These are phyloP conservation scores for Articulospora tetracladia DNA, from an alignment of 495 filamentous ascomycete genomes.

Conservation along the genomic window DNA sequence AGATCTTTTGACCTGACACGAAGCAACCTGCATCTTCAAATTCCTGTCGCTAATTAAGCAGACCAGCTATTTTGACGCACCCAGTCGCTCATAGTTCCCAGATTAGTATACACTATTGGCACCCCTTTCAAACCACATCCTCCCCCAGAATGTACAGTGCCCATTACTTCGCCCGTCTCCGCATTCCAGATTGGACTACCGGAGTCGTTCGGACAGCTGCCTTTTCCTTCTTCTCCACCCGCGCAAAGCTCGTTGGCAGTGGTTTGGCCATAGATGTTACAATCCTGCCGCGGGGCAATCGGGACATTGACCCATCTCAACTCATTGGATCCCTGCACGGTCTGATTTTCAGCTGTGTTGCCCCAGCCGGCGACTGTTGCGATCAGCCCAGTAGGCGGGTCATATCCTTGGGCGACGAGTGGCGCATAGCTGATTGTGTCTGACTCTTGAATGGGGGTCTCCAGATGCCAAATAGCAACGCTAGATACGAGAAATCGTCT, in stretches of 20 bases:
- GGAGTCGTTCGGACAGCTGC: conserved; percentile 15
- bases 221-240: conserved; percentile 17
- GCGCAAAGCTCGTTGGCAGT: conserved; percentile 20
- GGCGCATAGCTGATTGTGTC: conserved; percentile 14
- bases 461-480: conserved; percentile 17
- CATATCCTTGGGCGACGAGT: conserved; percentile 12
- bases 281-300: conserved; percentile 10
- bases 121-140: conserved; percentile 5
- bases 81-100: conserved; percentile 4
- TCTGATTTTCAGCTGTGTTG: conserved; percentile 7
- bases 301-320: conserved; percentile 20
- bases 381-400: conserved; percentile 6
- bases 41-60: neutral
- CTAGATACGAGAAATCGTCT: conserved; percentile 1
- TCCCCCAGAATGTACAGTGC: conserved; percentile 4
- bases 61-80: conserved; percentile 5
- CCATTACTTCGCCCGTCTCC: neutral
- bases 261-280: conserved; percentile 6
- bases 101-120: conserved; percentile 4
- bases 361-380: conserved; percentile 17
- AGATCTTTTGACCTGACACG: too few relatives aligned
- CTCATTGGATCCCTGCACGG: conserved; percentile 2
- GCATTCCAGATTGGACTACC: conserved; percentile 17
- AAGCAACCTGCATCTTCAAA: conserved; percentile 1
- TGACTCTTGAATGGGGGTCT: conserved; percentile 2